Evolutionary conservation across 805 yeast species (phyloP), one percentile per base, ranked within the genome.

Genomic region (Kluyveromyces starmeri): DNA sequence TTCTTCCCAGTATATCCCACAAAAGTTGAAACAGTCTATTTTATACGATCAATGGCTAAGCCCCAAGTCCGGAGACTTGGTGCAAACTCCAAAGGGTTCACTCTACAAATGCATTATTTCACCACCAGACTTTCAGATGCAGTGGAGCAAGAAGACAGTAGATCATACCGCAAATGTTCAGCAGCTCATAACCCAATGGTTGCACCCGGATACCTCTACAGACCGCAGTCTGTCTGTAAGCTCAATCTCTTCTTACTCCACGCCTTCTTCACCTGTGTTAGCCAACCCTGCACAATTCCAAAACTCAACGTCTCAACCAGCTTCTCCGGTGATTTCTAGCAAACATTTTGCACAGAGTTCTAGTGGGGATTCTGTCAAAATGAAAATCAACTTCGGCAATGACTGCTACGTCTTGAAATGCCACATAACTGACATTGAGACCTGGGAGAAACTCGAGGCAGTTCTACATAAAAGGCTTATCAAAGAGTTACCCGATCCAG

Each of bases 361-460:
- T 7, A 17, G 16, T n/a, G 23, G n/a, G 3, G 15, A 15, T 13
- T 14, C 27, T 15, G 33, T 47, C 2, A 49, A 47, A 29, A 32
- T 50, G n/a, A 50, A 50, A 34, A 40, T 46, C 7, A 30, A 43
- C 14, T 37, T 40, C 24, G 28, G 42, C 20, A 46, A 39, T 13
- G 53, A 50, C 20, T 51, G 46, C 32, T 45, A 45, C 32, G 52
- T 38, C 7, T 28, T 44, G 7, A 51, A 47, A 38, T 40, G 50
- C 20, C 25, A 27, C 4, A 16, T 27, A 2, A 22, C 32, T 5
- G 48, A 44, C 10, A 28, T 51, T 7, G 32, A 40, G 8, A 34
- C 39, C 14, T 31, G 44, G 20, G 28, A 31, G 2, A 40, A 46
- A 21, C 34, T 51, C 27, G 22, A 40, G 14, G 17, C 14, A 10